Percentiles rank a stretch among this genome's conserved stretches.
These are phyloP conservation scores for Aspergillus panamensis DNA, from an alignment of 495 filamentous ascomycete species.

Conservation along the genomic window DNA sequence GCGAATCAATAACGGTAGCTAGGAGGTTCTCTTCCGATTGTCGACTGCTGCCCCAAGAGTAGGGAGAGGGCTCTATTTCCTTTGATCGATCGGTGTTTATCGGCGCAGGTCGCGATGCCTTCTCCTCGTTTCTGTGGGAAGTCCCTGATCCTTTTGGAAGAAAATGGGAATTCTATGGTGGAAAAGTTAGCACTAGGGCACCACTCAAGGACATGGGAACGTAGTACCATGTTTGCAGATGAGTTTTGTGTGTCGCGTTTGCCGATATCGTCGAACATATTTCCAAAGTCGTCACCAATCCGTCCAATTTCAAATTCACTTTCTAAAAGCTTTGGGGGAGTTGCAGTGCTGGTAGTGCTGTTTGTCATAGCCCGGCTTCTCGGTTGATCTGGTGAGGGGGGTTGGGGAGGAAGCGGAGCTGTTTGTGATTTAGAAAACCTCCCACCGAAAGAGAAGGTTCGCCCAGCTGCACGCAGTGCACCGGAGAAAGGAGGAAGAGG, in stretches of 20 bases:
- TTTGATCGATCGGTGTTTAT: constrained; percentile 56
- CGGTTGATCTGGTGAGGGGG: constrained; percentile 38
- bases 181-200: constrained; percentile 17
- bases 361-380: constrained; percentile 52
- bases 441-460: constrained; percentile 69
- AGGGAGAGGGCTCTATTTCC: constrained; percentile 55
- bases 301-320: constrained; percentile 49
- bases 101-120: constrained; percentile 44
- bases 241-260: constrained; percentile 49
- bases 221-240: constrained; percentile 18
- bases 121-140: constrained; percentile 23
- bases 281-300: constrained; percentile 60
- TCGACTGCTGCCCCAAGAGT: constrained; percentile 69
- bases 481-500: constrained; percentile 53
- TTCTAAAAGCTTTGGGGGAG: constrained; percentile 64
- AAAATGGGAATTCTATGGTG: constrained; percentile 25
- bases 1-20: constrained; percentile 23
- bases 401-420: constrained; percentile 39
- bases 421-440: constrained; percentile 41
- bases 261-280: constrained; percentile 60
- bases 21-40: constrained; percentile 63
- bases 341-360: constrained; percentile 61
- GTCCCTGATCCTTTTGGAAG: constrained; percentile 18
- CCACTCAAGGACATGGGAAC: neutral
- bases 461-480: constrained; percentile 60